phyloP scores from a whole-genome alignment of 2,329 filamentous ascomycete genomes.

The Stenocarpella maydis region DNA sequence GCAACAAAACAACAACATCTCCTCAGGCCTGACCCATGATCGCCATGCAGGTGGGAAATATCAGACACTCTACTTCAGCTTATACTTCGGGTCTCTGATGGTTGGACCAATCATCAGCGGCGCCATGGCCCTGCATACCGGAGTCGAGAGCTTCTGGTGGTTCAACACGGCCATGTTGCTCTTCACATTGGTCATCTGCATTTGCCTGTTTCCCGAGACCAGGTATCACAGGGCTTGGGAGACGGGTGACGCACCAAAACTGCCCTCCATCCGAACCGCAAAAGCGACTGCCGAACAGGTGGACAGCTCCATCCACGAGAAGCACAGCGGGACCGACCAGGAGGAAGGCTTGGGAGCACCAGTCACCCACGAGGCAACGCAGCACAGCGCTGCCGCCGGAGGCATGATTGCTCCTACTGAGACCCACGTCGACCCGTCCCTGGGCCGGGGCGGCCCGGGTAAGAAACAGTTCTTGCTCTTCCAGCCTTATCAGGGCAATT shows the following conservation, averaged over 20 bases:
- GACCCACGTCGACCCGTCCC: constrained; percentile 59
- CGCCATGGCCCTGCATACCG: constrained; percentile 64
- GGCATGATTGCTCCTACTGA: constrained; percentile 14
- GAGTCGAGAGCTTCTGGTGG: constrained; percentile 73
- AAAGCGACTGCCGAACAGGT: constrained; percentile 35
- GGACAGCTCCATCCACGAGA: constrained; percentile 29
- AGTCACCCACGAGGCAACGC: not conserved
- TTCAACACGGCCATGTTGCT: constrained; percentile 65
- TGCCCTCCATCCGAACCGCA: constrained; percentile 27
- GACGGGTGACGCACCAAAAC: constrained; percentile 36
- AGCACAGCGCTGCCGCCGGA: not conserved
- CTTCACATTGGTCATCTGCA: constrained; percentile 56
- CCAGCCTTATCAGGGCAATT: constrained; percentile 55
- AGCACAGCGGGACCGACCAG: not conserved
- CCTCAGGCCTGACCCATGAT: not conserved
- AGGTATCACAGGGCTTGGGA: constrained; percentile 60
- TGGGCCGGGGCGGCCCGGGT: constrained; percentile 62
- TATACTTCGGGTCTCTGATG: constrained; percentile 71
- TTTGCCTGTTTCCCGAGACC: constrained; percentile 71
- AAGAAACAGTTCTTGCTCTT: constrained; percentile 64
- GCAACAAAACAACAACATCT: no score
- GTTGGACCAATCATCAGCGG: constrained; percentile 53
- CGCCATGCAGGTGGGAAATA: constrained; percentile 55
- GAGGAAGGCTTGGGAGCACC: constrained; percentile 11
- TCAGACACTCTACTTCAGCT: constrained; percentile 61